Percentiles rank a stretch among this genome's conserved stretches.
Conservation (phyloP, 1,284 basidiomycete species). For the Baeospora myosura region DNA sequence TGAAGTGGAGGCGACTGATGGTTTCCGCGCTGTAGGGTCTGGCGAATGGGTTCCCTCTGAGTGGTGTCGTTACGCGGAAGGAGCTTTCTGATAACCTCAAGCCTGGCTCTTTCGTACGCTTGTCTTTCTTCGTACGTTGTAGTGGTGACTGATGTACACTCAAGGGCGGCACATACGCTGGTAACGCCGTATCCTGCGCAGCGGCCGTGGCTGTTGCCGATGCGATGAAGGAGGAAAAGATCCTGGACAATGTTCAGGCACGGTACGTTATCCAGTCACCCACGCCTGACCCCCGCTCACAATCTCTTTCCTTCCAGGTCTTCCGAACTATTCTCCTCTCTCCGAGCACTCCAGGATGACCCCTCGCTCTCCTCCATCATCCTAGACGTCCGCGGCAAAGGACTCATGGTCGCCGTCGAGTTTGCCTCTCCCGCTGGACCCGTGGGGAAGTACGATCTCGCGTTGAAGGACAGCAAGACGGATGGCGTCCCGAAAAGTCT, state of each 20-base stretch:
- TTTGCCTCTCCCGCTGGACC: slow-evolving; percentile 57
- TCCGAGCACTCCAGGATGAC: slow-evolving; percentile 50
- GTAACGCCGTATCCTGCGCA: slow-evolving; percentile 85
- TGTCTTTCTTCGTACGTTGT: slow-evolving; percentile 4
- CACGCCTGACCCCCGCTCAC: neutral
- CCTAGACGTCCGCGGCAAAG: slow-evolving; percentile 71
- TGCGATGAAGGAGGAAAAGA: slow-evolving; percentile 69
- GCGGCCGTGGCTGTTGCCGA: slow-evolving; percentile 80
- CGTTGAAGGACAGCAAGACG: slow-evolving; percentile 22
- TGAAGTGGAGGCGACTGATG: too few relatives aligned
- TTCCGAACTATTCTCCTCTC: slow-evolving; percentile 57
- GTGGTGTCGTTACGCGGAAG: slow-evolving; percentile 76
- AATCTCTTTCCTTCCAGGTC: slow-evolving; percentile 41
- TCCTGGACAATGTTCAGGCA: slow-evolving; percentile 71
- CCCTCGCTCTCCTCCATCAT: slow-evolving; percentile 48
- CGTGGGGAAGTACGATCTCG: slow-evolving; percentile 33
- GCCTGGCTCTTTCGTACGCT: slow-evolving; percentile 70
- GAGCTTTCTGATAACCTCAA: slow-evolving; percentile 77
- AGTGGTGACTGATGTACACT: slow-evolving; percentile 9
- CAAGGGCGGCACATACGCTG: slow-evolving; percentile 85
- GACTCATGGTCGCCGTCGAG: slow-evolving; percentile 79
- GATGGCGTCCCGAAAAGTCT: slow-evolving; percentile 51
- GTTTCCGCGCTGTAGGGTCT: slow-evolving; percentile 49
- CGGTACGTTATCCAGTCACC: slow-evolving; percentile 36
- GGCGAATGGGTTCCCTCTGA: slow-evolving; percentile 92